Evolutionary conservation across 495 filamentous ascomycete species (phyloP).

Genomic region (Penicillium coprophilum): DNA sequence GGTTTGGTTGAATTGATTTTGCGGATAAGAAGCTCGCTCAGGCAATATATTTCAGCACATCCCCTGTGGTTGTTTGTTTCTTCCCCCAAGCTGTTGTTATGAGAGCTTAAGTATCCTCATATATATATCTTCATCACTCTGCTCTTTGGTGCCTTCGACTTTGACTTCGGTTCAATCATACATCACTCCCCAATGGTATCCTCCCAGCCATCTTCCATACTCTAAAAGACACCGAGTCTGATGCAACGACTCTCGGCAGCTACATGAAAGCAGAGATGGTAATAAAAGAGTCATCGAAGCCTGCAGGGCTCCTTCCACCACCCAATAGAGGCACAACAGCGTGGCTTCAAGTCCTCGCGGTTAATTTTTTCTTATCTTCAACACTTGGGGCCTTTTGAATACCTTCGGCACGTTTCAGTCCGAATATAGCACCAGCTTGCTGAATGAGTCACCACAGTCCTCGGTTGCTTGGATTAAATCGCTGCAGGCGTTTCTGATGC

Average conservation of each 20-base stretch:
- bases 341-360: slow-evolving; percentile 32
- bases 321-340: slow-evolving; percentile 32
- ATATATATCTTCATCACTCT: not conserved
- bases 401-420: slow-evolving; percentile 37
- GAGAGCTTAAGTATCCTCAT: not conserved
- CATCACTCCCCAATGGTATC: not conserved
- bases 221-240: not conserved
- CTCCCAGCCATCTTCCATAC: not conserved
- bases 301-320: slow-evolving; percentile 15
- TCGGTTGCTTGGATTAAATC: slow-evolving; percentile 19
- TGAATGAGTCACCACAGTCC: slow-evolving; percentile 9
- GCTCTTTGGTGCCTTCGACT: not conserved
- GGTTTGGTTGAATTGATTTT: not conserved
- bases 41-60: not conserved
- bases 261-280: not conserved
- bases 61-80: not conserved
- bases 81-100: not conserved
- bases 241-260: not conserved
- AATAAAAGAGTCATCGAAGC: not conserved
- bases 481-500: slow-evolving; percentile 16
- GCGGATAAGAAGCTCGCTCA: not conserved
- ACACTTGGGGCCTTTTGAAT: slow-evolving; percentile 34
- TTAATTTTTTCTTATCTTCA: slow-evolving; percentile 30
- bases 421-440: slow-evolving; percentile 8
- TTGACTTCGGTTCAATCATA: not conserved